These are phyloP conservation scores for Clathrospora elynae DNA, from an alignment of 2,329 filamentous ascomycete species.

Conservation along the genomic window DNA sequence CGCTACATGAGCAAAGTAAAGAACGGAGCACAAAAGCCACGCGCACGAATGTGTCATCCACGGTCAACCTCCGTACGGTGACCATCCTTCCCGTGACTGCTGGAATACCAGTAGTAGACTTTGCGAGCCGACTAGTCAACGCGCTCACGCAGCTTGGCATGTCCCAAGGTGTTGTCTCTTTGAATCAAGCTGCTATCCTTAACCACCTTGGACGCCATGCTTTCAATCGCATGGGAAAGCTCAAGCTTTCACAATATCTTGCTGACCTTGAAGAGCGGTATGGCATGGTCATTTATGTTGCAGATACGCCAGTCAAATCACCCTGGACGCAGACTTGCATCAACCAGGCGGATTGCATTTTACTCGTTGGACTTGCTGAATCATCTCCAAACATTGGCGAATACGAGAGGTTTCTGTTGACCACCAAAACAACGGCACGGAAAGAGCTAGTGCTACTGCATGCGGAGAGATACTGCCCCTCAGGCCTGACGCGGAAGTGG, in stretches of 20 bases:
- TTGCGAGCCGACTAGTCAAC: slow-evolving; percentile 84
- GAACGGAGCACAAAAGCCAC: slow-evolving; percentile 63
- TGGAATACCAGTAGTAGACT: slow-evolving; percentile 93
- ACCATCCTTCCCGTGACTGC: slow-evolving; percentile 88
- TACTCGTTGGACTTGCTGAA: slow-evolving; percentile 89
- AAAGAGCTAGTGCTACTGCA: slow-evolving; percentile 93
- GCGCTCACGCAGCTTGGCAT: slow-evolving; percentile 89
- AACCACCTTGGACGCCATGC: slow-evolving; percentile 95
- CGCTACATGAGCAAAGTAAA: slow-evolving; percentile 67
- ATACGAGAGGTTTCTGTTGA: slow-evolving; percentile 93
- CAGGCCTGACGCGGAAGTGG: slow-evolving; percentile 87
- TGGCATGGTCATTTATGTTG: slow-evolving; percentile 91
- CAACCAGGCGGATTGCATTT: slow-evolving; percentile 92
- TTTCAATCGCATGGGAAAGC: slow-evolving; percentile 95
- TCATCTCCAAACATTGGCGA: slow-evolving; percentile 89
- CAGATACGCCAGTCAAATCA: slow-evolving; percentile 94
- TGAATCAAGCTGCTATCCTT: slow-evolving; percentile 91
- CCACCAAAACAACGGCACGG: slow-evolving; percentile 94
- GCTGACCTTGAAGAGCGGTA: slow-evolving; percentile 98
- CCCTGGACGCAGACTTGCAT: slow-evolving; percentile 99
- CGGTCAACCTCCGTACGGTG: slow-evolving; percentile 88
- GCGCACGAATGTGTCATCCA: slow-evolving; percentile 75
- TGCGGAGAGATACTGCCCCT: slow-evolving; percentile 81
- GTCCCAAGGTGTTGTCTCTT: slow-evolving; percentile 83
- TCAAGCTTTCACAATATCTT: slow-evolving; percentile 93